A percentile compares a stretch with the other conserved stretches of the same genome.
These are phyloP conservation scores for Termitomyces bulborhizus DNA, from an alignment of 768 basidiomycete genomes.

Conservation along the genomic window DNA sequence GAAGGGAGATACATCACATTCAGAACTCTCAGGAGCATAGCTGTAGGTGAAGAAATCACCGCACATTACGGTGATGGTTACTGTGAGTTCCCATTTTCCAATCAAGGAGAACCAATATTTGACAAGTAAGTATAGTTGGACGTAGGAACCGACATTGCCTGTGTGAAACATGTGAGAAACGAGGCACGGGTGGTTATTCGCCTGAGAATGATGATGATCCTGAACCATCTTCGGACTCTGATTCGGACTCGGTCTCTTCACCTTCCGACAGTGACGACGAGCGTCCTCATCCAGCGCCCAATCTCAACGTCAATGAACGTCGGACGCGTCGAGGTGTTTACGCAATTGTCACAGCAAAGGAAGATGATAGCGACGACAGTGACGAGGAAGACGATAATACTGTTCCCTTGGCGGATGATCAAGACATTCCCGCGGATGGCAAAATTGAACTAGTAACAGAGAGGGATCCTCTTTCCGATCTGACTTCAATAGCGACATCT, in stretches of 20 bases:
- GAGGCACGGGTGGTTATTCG: constrained; percentile 69
- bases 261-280: constrained; percentile 35
- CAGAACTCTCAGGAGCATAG: constrained; percentile 71
- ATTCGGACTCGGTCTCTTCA: constrained; percentile 39
- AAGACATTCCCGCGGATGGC: constrained; percentile 39
- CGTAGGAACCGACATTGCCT: constrained; percentile 70
- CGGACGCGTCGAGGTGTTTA: constrained; percentile 81
- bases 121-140: constrained; percentile 39
- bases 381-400: constrained; percentile 49
- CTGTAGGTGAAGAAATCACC: constrained; percentile 80
- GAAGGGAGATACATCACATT: constrained; percentile 89
- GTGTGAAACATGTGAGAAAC: constrained; percentile 82
- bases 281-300: constrained; percentile 22
- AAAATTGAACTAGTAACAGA: constrained; percentile 52
- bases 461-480: constrained; percentile 39
- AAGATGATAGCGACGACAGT: constrained; percentile 57
- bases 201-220: constrained; percentile 43
- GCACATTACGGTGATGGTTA: constrained; percentile 90
- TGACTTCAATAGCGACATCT: constrained; percentile 37
- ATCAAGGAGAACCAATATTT: background rate
- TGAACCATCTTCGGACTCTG: constrained; percentile 41
- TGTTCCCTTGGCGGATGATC: constrained; percentile 38
- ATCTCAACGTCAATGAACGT: constrained; percentile 68
- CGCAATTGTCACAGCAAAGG: constrained; percentile 55
- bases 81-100: constrained; percentile 47